These are phyloP conservation scores for Solanum tarijense DNA, from an alignment of 257 asterid species.

Conservation along the genomic window DNA sequence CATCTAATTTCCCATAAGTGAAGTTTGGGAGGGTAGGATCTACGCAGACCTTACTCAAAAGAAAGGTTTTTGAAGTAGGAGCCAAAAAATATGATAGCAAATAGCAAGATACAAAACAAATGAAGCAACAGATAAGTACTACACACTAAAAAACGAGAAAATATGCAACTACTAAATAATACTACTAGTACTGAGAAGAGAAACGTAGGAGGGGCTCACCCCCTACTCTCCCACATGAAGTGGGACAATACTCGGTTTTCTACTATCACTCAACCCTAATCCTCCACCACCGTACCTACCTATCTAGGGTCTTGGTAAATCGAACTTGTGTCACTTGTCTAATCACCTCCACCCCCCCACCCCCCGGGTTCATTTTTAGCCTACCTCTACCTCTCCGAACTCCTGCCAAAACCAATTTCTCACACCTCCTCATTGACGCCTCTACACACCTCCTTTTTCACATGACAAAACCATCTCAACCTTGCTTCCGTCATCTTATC, in stretches of 20 bases:
- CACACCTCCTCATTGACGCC: not conserved
- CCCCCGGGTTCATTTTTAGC: rapidly evolving
- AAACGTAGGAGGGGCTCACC: not conserved
- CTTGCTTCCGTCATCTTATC: not conserved
- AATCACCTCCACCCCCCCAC: not conserved
- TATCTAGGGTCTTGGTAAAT: not conserved
- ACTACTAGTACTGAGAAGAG: not conserved
- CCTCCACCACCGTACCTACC: not conserved
- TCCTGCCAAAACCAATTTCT: not conserved
- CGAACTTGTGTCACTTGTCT: not conserved
- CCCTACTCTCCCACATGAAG: not conserved
- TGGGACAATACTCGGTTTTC: not conserved
- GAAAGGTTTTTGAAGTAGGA: not conserved
- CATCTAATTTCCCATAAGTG: not conserved
- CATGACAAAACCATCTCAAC: not conserved
- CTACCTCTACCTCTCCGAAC: not conserved
- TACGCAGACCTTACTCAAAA: not conserved
- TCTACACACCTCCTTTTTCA: not conserved
- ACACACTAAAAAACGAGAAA: not conserved
- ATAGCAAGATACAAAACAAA: not conserved
- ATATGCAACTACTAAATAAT: not conserved
- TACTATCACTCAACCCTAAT: not conserved
- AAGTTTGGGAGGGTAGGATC: not conserved
- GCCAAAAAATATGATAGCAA: not conserved
- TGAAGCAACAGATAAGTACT: not conserved